Conservation (phyloP, 2,329 filamentous ascomycete species). For the Cyphellophora europaea region DNA sequence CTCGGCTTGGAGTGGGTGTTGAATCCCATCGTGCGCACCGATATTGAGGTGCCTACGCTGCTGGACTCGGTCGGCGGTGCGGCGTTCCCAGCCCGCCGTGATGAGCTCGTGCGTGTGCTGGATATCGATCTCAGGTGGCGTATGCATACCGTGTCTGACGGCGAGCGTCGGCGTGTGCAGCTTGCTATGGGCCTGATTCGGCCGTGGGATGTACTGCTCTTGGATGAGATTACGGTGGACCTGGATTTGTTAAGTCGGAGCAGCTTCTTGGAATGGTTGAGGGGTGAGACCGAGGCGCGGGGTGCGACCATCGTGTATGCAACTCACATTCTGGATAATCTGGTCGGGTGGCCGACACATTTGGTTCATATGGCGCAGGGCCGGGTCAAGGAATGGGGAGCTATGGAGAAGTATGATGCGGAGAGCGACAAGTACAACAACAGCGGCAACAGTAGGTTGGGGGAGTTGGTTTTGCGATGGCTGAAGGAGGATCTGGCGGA, state of each 20-base stretch:
- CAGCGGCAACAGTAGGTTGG: conserved; percentile 70
- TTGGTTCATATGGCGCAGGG: conserved; percentile 93
- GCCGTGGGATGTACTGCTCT: conserved; percentile 81
- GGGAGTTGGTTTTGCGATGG: conserved; percentile 83
- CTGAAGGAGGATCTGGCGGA: conserved; percentile 43
- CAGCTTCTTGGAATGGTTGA: conserved; percentile 79
- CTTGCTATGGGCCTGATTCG: conserved; percentile 89
- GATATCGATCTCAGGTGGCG: conserved; percentile 90
- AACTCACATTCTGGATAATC: conserved; percentile 92
- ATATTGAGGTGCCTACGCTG: conserved; percentile 84
- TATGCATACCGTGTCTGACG: conserved; percentile 92
- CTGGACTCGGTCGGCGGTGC: conserved; percentile 79
- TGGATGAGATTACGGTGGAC: conserved; percentile 97
- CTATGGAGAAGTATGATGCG: conserved; percentile 56
- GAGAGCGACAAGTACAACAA: conserved; percentile 11
- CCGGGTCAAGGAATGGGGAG: conserved; percentile 76
- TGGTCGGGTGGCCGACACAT: conserved; percentile 91
- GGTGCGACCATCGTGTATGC: conserved; percentile 93
- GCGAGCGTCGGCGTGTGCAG: conserved; percentile 84
- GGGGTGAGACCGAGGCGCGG: conserved; percentile 71
- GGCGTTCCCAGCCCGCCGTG: conserved; percentile 68
- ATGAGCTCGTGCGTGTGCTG: conserved; percentile 78
- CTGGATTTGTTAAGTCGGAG: conserved; percentile 77
- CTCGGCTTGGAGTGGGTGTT: conserved; percentile 97
- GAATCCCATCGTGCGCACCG: conserved; percentile 89